A percentile compares a stretch with the other conserved stretches of the same genome.
These are phyloP conservation scores for Geotrichum europaeum DNA, from an alignment of 1,139 yeast species.

Conservation along the genomic window DNA sequence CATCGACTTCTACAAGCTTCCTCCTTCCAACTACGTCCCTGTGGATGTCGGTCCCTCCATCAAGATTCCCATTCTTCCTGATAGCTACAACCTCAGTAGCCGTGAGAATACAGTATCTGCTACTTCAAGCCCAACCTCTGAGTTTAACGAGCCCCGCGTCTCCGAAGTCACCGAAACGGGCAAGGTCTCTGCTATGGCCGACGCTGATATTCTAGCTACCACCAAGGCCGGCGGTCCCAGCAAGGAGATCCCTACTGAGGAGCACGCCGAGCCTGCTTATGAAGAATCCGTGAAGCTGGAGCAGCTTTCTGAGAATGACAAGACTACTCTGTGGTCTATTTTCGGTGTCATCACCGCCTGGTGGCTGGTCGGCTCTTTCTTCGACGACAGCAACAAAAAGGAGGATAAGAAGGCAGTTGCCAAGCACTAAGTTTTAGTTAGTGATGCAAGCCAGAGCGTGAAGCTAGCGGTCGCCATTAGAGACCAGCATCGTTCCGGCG, in stretches of 20 bases:
- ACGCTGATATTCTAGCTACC: conserved; percentile 13
- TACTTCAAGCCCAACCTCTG: conserved; percentile 18
- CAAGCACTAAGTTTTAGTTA: not conserved
- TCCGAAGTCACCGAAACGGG: conserved; percentile 21
- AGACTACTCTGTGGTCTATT: conserved; percentile 29
- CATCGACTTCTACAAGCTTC: conserved; percentile 40
- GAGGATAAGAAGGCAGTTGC: not conserved
- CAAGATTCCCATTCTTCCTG: conserved; percentile 39
- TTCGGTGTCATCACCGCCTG: conserved; percentile 33
- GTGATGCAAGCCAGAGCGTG: not conserved
- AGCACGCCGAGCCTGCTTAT: conserved; percentile 14
- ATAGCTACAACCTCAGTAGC: conserved; percentile 20
- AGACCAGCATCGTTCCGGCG: not conserved
- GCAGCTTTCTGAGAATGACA: conserved; percentile 28
- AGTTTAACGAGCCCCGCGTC: conserved; percentile 24
- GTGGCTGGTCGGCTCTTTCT: conserved; percentile 31
- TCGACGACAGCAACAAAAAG: conserved; percentile 7
- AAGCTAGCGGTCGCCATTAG: not conserved
- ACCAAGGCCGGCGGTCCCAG: conserved; percentile 11
- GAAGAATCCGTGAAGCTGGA: conserved; percentile 7
- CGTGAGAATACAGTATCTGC: conserved; percentile 7
- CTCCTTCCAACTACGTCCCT: conserved; percentile 29
- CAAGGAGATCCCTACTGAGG: conserved; percentile 20
- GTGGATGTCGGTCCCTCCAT: conserved; percentile 27
- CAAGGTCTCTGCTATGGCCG: conserved; percentile 20